These are phyloP conservation scores for Ramaria rubella DNA, from an alignment of 768 basidiomycete genomes.

Conservation along the genomic window DNA sequence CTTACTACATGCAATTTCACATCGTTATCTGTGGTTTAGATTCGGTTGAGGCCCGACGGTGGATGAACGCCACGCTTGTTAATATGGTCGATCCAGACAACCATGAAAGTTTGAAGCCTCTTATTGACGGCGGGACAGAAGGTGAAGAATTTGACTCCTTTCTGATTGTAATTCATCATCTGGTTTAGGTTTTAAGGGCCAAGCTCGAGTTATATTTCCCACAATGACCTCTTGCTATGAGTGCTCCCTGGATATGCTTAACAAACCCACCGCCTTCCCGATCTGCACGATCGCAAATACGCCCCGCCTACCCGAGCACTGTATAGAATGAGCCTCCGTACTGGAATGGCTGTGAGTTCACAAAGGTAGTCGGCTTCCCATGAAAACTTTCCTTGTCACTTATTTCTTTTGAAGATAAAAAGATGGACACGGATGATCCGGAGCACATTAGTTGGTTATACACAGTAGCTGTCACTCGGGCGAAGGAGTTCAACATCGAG, in stretches of 20 bases:
- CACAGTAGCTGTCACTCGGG: slow-evolving; percentile 69
- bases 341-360: slow-evolving; percentile 96
- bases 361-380: slow-evolving; percentile 47
- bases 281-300: slow-evolving; percentile 99
- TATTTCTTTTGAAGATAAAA: slow-evolving; percentile 58
- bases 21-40: slow-evolving; percentile 96
- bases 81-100: slow-evolving; percentile 90
- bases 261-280: slow-evolving; percentile 93
- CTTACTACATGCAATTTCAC: slow-evolving; percentile 95
- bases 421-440: slow-evolving; percentile 95
- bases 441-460: slow-evolving; percentile 96
- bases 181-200: slow-evolving; percentile 87
- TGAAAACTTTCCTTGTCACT: neutral
- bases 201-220: slow-evolving; percentile 94
- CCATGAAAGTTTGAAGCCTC: slow-evolving; percentile 88
- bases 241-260: slow-evolving; percentile 96
- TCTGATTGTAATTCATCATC: neutral
- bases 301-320: slow-evolving; percentile 95
- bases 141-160: slow-evolving; percentile 39
- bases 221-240: slow-evolving; percentile 96
- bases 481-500: slow-evolving; percentile 93
- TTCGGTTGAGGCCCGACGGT: slow-evolving; percentile 92
- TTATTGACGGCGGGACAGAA: slow-evolving; percentile 98
- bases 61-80: slow-evolving; percentile 98
- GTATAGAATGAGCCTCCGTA: slow-evolving; percentile 99